phyloP scores from a whole-genome alignment of 2,329 filamentous ascomycete species.

The Calonectria pseudoreteaudii region DNA sequence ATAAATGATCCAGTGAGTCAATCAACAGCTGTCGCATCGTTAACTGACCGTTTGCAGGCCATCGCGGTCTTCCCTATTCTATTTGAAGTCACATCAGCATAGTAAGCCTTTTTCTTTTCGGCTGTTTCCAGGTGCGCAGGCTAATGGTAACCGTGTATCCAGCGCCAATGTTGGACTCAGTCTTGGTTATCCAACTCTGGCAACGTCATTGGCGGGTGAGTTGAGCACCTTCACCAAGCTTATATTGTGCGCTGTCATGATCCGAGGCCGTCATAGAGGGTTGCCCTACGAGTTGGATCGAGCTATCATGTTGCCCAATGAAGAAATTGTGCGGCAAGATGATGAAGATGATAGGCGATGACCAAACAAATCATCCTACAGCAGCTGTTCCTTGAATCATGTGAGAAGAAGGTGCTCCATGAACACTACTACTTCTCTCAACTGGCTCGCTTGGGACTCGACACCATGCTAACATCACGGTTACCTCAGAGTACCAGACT shows the following conservation, averaged over 20 bases:
- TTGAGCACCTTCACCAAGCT: conserved; percentile 49
- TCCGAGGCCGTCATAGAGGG: conserved; percentile 50
- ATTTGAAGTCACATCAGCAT: conserved; percentile 49
- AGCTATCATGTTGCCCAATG: conserved; percentile 47
- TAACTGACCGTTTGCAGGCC: conserved; percentile 30
- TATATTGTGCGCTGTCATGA: conserved; percentile 51
- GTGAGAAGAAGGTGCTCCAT: too few relatives aligned
- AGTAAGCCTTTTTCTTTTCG: conserved; percentile 40
- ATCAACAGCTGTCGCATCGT: too few relatives aligned
- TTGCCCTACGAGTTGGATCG: conserved; percentile 49
- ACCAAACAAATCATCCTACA: too few relatives aligned
- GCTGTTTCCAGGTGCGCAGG: too few relatives aligned
- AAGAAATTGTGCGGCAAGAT: conserved; percentile 23
- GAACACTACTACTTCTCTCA: too few relatives aligned
- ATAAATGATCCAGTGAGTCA: conserved; percentile 36
- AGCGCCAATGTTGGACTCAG: conserved; percentile 51
- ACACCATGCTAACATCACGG: too few relatives aligned
- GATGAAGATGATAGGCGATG: background rate
- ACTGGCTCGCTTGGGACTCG: too few relatives aligned
- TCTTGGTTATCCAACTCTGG: conserved; percentile 46
- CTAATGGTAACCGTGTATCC: background rate
- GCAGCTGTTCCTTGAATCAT: too few relatives aligned
- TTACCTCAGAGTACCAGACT: too few relatives aligned
- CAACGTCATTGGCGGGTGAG: conserved; percentile 44
- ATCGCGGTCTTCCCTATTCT: conserved; percentile 47